These are phyloP conservation scores for Tricholoma bakamatsutake DNA, from an alignment of 768 basidiomycete genomes.

Conservation along the genomic window DNA sequence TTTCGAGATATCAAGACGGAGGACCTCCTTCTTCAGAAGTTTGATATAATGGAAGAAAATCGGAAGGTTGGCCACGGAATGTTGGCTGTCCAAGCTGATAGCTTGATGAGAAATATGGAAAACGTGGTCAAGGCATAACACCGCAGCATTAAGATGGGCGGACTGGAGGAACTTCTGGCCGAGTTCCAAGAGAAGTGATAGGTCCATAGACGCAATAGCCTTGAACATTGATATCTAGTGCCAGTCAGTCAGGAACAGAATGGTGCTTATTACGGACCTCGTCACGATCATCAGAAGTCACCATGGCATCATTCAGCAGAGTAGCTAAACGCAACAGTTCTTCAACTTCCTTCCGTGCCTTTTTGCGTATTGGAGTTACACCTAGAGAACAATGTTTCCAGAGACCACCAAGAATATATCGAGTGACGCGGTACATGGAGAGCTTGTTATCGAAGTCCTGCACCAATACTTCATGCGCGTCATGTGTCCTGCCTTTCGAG, in stretches of 20 bases:
- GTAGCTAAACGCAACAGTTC: constrained; percentile 22
- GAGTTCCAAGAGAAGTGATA: constrained; percentile 23
- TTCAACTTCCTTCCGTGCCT: constrained; percentile 5
- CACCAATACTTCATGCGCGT: constrained; percentile 44
- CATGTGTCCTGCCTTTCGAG: constrained; percentile 36
- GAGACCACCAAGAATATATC: constrained; percentile 35
- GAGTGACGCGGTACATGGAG: constrained; percentile 29
- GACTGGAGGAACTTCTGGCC: constrained; percentile 20
- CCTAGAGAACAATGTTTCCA: constrained; percentile 44
- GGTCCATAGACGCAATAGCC: constrained; percentile 12
- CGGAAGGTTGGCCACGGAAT: not conserved
- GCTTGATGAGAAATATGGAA: too few relatives aligned
- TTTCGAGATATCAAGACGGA: not conserved
- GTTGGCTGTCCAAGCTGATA: constrained; percentile 15
- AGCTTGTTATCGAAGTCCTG: constrained; percentile 21
- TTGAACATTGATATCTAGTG: constrained; percentile 14
- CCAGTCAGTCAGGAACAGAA: not conserved
- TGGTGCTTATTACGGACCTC: not conserved
- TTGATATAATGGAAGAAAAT: not conserved
- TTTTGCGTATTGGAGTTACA: constrained; percentile 1
- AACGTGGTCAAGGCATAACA: constrained; percentile 39
- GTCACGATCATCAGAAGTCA: constrained; percentile 1
- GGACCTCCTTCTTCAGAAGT: too few relatives aligned
- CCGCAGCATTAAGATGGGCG: constrained; percentile 25
- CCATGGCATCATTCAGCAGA: constrained; percentile 8